phyloP scores from a whole-genome alignment of 2,329 filamentous ascomycete genomes.

The Xylaria sp. region DNA sequence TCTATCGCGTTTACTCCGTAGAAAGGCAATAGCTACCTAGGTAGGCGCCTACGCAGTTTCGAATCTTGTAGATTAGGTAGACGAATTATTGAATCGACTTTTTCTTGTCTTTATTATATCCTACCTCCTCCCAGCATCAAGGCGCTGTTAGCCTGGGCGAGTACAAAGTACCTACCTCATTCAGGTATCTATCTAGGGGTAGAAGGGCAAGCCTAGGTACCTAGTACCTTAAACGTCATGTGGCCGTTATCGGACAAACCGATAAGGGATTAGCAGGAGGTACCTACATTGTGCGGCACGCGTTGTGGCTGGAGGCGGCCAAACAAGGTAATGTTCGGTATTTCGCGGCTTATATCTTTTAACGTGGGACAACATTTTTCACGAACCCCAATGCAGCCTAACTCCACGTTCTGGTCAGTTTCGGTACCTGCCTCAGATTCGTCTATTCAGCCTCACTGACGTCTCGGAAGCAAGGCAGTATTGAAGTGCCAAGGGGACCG shows the following conservation, averaged over 20 bases:
- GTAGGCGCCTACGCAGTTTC: too few relatives aligned
- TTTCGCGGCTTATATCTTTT: conserved; percentile 41
- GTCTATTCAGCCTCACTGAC: conserved; percentile 26
- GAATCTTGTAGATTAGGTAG: too few relatives aligned
- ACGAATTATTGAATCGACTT: too few relatives aligned
- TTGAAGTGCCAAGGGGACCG: conserved; percentile 1
- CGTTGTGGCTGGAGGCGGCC: conserved; percentile 39
- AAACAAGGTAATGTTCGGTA: conserved; percentile 47
- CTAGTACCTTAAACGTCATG: not conserved
- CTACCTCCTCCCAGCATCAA: too few relatives aligned
- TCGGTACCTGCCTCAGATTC: not conserved
- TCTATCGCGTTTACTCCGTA: too few relatives aligned
- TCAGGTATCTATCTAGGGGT: not conserved
- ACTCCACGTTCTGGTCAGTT: conserved; percentile 30
- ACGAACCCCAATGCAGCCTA: conserved; percentile 22
- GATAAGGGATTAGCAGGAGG: conserved; percentile 30
- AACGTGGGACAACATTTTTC: conserved; percentile 24
- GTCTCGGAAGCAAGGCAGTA: not conserved
- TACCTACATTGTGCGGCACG: not conserved
- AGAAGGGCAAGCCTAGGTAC: not conserved
- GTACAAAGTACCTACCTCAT: too few relatives aligned
- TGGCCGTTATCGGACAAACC: conserved; percentile 10
- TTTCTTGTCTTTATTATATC: too few relatives aligned
- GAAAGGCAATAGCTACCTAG: too few relatives aligned
- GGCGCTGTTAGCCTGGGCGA: too few relatives aligned